phyloP scores from a whole-genome alignment of 176 grass and related monocot genomes.

The Chloris gayana region DNA sequence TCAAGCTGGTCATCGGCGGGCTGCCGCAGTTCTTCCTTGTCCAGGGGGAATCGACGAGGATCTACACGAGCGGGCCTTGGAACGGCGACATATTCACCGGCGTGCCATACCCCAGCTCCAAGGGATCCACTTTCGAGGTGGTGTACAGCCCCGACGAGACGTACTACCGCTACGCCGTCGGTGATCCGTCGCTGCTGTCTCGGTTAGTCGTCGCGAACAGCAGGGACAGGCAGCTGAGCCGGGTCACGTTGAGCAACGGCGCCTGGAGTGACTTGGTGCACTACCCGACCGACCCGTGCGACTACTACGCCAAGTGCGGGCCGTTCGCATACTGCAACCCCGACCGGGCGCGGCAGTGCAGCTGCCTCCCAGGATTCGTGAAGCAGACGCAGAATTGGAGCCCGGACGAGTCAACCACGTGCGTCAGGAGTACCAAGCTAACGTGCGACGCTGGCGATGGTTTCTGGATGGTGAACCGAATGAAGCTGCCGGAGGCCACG shows the following conservation, averaged over 20 bases:
- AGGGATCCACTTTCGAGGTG: conserved; percentile 29
- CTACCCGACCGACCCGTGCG: conserved; percentile 55
- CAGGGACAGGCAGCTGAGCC: background rate
- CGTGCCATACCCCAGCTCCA: conserved; percentile 37
- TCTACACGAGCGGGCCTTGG: conserved; percentile 57
- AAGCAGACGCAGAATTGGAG: conserved; percentile 51
- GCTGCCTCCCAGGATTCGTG: conserved; percentile 60
- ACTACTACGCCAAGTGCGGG: conserved; percentile 46
- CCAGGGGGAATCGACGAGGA: background rate
- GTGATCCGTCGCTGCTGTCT: background rate
- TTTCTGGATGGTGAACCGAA: conserved; percentile 38
- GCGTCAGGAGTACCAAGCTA: conserved; percentile 40
- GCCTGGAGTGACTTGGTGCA: conserved; percentile 44
- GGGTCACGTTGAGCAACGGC: conserved; percentile 13
- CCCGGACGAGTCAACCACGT: conserved; percentile 29
- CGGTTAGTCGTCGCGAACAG: conserved; percentile 17
- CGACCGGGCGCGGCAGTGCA: conserved; percentile 2
- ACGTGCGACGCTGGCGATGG: conserved; percentile 50
- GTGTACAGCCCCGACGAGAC: background rate
- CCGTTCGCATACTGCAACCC: conserved; percentile 52
- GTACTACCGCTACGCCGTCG: conserved; percentile 42
- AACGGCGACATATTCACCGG: conserved; percentile 47
- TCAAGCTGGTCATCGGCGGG: conserved; percentile 31
- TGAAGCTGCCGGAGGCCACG: conserved; percentile 59
- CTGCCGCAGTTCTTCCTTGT: conserved; percentile 52